phyloP scores from a whole-genome alignment of 257 asterid species.

The Penstemon davidsonii region DNA sequence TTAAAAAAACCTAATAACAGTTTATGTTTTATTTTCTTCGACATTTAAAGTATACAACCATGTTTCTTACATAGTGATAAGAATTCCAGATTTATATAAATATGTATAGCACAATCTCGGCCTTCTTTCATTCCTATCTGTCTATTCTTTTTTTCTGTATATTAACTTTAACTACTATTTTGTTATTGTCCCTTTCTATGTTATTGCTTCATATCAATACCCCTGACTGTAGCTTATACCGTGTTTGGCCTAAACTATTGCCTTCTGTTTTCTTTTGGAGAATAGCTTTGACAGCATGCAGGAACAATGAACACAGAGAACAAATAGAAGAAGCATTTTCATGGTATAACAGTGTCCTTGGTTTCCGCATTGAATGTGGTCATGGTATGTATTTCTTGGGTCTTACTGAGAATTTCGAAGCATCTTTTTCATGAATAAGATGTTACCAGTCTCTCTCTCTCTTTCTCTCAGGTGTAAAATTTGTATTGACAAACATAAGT shows the following conservation, averaged over 20 bases:
- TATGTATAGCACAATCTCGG: conserved; percentile 7
- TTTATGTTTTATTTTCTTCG: neutral
- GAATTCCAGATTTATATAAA: conserved; percentile 1
- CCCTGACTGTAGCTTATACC: conserved; percentile 12
- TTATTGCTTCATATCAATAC: neutral
- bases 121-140: neutral
- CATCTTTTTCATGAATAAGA: conserved; percentile 11
- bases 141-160: neutral
- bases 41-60: conserved; percentile 1
- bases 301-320: conserved; percentile 48
- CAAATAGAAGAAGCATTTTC: conserved; percentile 81
- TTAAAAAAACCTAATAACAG: too few relatives aligned
- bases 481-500: conserved; percentile 70
- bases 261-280: conserved; percentile 21
- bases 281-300: conserved; percentile 54
- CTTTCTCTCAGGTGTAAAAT: conserved; percentile 66
- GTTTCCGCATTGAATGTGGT: conserved; percentile 83
- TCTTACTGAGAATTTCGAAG: conserved; percentile 20
- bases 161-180: conserved; percentile 1
- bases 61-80: neutral
- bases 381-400: conserved; percentile 50
- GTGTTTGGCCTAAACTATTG: conserved; percentile 23
- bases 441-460: conserved; percentile 22
- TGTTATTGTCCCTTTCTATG: neutral
- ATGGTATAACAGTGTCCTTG: conserved; percentile 89